phyloP scores from a whole-genome alignment of 1,284 basidiomycete genomes.

The Entoloma clypeatum region DNA sequence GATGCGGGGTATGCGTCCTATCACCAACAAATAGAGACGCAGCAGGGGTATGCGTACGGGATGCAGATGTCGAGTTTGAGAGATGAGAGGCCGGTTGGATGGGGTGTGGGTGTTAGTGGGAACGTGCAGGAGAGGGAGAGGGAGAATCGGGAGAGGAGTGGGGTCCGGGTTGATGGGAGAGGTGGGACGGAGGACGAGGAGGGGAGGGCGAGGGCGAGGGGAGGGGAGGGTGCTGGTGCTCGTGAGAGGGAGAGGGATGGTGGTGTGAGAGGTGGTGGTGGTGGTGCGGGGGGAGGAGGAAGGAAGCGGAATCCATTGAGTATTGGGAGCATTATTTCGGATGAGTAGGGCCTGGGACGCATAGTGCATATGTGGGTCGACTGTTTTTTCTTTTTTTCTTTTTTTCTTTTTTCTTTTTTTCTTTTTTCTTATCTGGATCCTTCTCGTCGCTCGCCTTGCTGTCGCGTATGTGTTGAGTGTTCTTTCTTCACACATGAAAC shows the following conservation, averaged over 20 bases:
- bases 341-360: slow-evolving; percentile 26
- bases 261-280: slow-evolving; percentile 23
- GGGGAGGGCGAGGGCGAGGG: slow-evolving; percentile 18
- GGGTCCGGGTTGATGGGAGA: slow-evolving; percentile 12
- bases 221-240: slow-evolving; percentile 17
- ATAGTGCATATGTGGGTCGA: neutral
- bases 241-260: slow-evolving; percentile 22
- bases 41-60: slow-evolving; percentile 17
- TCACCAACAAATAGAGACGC: no score
- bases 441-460: no score
- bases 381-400: no score
- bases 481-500: no score
- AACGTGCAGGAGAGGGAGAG: slow-evolving; percentile 12
- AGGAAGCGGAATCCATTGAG: slow-evolving; percentile 66
- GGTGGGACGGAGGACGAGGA: slow-evolving; percentile 18
- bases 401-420: no score
- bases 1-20: no score
- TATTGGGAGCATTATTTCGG: slow-evolving; percentile 70
- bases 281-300: slow-evolving; percentile 21
- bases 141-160: slow-evolving; percentile 17
- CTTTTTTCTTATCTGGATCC: no score
- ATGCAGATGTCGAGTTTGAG: slow-evolving; percentile 12
- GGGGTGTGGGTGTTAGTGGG: slow-evolving; percentile 14
- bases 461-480: no score
- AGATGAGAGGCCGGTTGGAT: slow-evolving; percentile 16